Evolutionary conservation across 108 stramenopile species (phyloP).

Genomic region (Nitzschia sp.): DNA sequence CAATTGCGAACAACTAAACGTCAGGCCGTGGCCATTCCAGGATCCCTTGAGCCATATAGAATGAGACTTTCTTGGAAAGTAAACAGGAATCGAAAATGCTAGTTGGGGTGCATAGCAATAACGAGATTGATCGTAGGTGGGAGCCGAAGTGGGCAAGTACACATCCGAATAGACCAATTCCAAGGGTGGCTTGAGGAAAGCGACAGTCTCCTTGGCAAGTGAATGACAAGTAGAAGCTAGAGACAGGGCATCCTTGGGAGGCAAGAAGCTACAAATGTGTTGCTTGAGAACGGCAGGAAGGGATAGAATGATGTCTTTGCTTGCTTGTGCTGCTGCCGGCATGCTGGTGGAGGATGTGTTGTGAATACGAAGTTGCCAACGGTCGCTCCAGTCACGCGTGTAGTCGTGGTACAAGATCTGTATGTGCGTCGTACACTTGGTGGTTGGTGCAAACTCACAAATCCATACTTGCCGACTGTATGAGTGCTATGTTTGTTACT

Average conservation of each 20-base stretch:
- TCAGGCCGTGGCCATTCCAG: neutral
- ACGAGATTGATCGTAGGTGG: neutral
- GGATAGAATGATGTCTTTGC: too few relatives aligned
- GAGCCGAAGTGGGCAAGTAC: neutral
- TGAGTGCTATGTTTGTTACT: too few relatives aligned
- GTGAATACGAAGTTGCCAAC: too few relatives aligned
- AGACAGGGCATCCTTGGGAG: conserved; percentile 1
- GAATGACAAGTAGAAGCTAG: neutral
- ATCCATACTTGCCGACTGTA: too few relatives aligned
- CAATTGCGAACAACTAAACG: too few relatives aligned
- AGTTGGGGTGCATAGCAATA: too few relatives aligned
- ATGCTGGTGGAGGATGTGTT: too few relatives aligned
- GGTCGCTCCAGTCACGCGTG: too few relatives aligned
- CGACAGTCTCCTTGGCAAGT: neutral
- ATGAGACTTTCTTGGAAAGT: conserved; percentile 3
- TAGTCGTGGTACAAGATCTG: too few relatives aligned
- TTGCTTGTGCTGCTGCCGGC: neutral
- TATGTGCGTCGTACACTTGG: too few relatives aligned
- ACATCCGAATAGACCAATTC: neutral
- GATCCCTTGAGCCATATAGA: neutral
- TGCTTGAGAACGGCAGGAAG: conserved; percentile 6
- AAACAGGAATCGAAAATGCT: neutral
- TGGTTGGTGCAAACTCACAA: too few relatives aligned
- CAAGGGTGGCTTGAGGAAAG: neutral
- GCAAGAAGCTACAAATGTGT: neutral